Percentiles rank a stretch among this genome's conserved stretches.
Evolutionary conservation across 2,329 filamentous ascomycete species (phyloP).

Genomic region (Alternaria sp.): DNA sequence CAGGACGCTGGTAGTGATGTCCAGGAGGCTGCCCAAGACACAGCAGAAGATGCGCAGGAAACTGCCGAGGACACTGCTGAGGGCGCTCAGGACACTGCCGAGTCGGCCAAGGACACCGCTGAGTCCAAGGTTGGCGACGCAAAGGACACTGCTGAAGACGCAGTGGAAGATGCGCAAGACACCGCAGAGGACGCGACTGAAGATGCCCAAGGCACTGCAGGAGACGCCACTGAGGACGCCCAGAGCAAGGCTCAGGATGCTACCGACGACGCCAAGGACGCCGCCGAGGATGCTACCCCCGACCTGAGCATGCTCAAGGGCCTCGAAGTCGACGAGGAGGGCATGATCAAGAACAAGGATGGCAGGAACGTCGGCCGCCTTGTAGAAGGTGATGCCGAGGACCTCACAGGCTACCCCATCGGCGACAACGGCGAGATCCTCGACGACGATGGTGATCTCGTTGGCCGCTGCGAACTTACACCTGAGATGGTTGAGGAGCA

Average conservation of each 20-base stretch:
- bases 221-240: constrained; percentile 42
- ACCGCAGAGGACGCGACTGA: constrained; percentile 39
- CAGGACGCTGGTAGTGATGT: constrained; percentile 47
- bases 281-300: constrained; percentile 47
- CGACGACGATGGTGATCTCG: constrained; percentile 61
- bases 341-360: constrained; percentile 59
- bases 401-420: constrained; percentile 59
- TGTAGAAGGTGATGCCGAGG: constrained; percentile 60
- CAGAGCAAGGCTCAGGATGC: constrained; percentile 35
- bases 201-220: constrained; percentile 34
- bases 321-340: constrained; percentile 61
- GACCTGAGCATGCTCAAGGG: constrained; percentile 58
- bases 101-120: constrained; percentile 44
- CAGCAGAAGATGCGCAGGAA: constrained; percentile 39
- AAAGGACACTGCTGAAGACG: constrained; percentile 34
- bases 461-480: constrained; percentile 60
- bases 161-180: constrained; percentile 39
- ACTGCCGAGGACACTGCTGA: constrained; percentile 43
- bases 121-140: constrained; percentile 52
- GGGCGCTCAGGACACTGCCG: constrained; percentile 37
- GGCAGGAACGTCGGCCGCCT: constrained; percentile 58
- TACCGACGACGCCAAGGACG: constrained; percentile 32
- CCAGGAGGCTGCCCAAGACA: constrained; percentile 43
- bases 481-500: constrained; percentile 55
- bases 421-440: constrained; percentile 63